These are phyloP conservation scores for Bombardia bombarda DNA, from an alignment of 495 filamentous ascomycete genomes.

Conservation along the genomic window DNA sequence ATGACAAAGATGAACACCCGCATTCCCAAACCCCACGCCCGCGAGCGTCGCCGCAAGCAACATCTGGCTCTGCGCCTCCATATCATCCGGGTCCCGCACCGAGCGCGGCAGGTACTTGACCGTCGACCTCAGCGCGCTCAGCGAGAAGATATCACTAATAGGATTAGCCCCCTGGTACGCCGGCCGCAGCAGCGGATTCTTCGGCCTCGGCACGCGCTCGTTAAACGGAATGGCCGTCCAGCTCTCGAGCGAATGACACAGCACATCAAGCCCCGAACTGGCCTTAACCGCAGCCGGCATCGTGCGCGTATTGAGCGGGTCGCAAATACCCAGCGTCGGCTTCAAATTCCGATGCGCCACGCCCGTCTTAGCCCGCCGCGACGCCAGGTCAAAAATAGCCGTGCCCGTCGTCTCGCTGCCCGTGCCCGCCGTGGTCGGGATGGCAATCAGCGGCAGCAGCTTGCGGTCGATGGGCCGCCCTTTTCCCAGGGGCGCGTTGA, in stretches of 20 bases:
- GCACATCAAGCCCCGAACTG: conserved; percentile 81
- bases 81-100: conserved; percentile 78
- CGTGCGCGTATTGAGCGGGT: conserved; percentile 87
- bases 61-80: conserved; percentile 90
- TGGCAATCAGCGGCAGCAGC: conserved; percentile 79
- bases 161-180: conserved; percentile 97
- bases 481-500: conserved; percentile 89
- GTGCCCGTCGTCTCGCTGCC: conserved; percentile 95
- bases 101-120: conserved; percentile 87
- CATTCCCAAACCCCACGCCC: conserved; percentile 94
- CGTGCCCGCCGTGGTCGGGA: conserved; percentile 93
- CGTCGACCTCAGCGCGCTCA: conserved; percentile 69
- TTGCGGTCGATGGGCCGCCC: conserved; percentile 72
- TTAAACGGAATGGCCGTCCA: conserved; percentile 96
- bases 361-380: conserved; percentile 84
- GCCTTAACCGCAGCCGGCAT: conserved; percentile 93
- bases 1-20: conserved; percentile 94
- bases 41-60: conserved; percentile 88
- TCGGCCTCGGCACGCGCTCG: conserved; percentile 71
- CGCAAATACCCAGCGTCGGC: conserved; percentile 91
- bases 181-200: conserved; percentile 83
- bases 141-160: conserved; percentile 91
- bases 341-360: conserved; percentile 93
- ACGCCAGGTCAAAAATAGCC: conserved; percentile 91
- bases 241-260: conserved; percentile 87